Base-by-base conservation (phyloP, 441 rosid genomes). In the Pelargonium citronellum region DNA sequence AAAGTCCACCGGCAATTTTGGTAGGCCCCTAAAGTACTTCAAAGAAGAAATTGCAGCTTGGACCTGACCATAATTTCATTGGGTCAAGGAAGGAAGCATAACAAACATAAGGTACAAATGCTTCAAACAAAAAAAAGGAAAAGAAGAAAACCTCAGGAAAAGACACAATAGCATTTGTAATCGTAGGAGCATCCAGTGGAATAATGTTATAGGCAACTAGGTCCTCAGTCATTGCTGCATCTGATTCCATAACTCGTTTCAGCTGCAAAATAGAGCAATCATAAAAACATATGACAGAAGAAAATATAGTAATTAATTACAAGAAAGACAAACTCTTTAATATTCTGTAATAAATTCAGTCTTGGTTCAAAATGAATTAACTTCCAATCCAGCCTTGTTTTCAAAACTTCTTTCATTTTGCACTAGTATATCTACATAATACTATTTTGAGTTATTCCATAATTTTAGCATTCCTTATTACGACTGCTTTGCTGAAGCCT, bases 151-250 rank as follows among this genome's bases (percentile, higher is more conserved):
- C 99, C 92, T 95, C 97, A 16, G 96, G 83, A 71, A 95, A 86
- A 66, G 83, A 4, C 69, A 77, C 85, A 60, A 89, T 83, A 73
- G 85, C 91, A 87, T 88, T 90, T 69, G 96, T 75, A 44, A 80
- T 78, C 67, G 88, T 85, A 78, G 87, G 88, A 82, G 86, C 85
- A 75, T 92, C 99, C 67, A 95, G 79, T 7, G 99, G 99, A 69
- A 95, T 80, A 67, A 92, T 87, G 75, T 95, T 95, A 78, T 90
- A 95, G 46, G 97, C 96, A 81, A 92, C 78, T 65, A 91, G 80
- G 71, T 92, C 99, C 73, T 95, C 97, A 0, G 95, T 90, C 99
- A 95, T 90, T 47, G 91, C 87, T 72, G 95, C 97, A 78, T 95
- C 99, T 66, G 92, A 81, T 58, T 95, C 97, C 76, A 95, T 92